Evolutionary conservation across 2,329 filamentous ascomycete species (phyloP), one percentile per base, ranked within the genome.

Genomic region (Diaporthe eres): DNA sequence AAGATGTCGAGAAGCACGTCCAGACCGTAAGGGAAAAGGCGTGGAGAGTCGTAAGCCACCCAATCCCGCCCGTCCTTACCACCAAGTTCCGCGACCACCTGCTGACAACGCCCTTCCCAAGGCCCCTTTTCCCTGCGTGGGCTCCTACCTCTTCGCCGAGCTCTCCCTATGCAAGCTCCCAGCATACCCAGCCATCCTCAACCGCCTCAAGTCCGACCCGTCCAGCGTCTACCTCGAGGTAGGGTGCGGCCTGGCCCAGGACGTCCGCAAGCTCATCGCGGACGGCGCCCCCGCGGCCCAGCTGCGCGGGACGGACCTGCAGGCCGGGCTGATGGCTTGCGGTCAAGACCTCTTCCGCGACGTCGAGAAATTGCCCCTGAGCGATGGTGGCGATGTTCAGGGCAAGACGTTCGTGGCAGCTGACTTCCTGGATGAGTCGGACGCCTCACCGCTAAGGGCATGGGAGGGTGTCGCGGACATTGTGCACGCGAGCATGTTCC

Each of bases 401-500:
- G 6, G 57, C 12, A 39, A n/a, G 5, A 42, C 34, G 0, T 61
- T 61, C 22, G 34, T 61, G 4, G 57, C 57, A 4, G 34, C 57
- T 13, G 34, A 61, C 34, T 61, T 61, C 34, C 57, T 61, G 19
- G 57, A 61, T 2, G 19, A 25, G 4, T 61, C 57, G 22, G 57
- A 15, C 57, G 34, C 34, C 19, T 39, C 57, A 4, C 57, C 57
- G 10, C 57, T 61, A 0, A 15, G 2, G 22, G 12, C 22, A 12
- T 61, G 57, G 57, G 19, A 42, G 57, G 57, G 34, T 12, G 34
- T 2, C 0, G 57, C 6, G 22, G 34, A 61, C 10, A 7, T 61
- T 2, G 57, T 61, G 22, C 57, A 61, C 22, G 34, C 57, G 17
- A 61, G 57, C 57, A 61, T 61, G 57, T 61, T 61, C 34, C 34